phyloP scores from a whole-genome alignment of 2,329 filamentous ascomycete genomes.

The Colletotrichum cereale region DNA sequence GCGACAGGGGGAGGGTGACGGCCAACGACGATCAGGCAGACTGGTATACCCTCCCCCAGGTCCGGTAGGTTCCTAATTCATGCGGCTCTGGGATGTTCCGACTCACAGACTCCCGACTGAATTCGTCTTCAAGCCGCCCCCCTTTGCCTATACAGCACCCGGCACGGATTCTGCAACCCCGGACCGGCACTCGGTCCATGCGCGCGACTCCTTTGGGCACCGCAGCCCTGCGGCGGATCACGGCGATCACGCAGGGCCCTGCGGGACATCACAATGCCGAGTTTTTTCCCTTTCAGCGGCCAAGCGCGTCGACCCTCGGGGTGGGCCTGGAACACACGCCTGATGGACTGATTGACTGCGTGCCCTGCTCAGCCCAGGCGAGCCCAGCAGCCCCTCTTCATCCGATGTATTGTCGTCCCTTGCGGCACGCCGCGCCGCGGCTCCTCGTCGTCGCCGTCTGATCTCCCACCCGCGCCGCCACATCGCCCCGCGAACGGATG shows the following conservation, averaged over 20 bases:
- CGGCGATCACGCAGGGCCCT: not conserved
- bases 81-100: slow-evolving; percentile 5
- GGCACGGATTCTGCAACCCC: too few species aligned
- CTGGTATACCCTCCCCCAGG: not conserved
- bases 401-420: not conserved
- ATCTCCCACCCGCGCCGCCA: slow-evolving; percentile 15
- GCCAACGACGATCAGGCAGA: slow-evolving; percentile 2
- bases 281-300: not conserved
- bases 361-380: too few species aligned
- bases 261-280: not conserved
- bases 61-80: not conserved
- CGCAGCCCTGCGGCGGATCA: not conserved
- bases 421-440: not conserved
- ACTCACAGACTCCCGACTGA: not conserved
- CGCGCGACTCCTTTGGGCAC: not conserved
- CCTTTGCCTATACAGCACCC: too few species aligned
- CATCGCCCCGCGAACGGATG: not conserved
- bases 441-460: not conserved
- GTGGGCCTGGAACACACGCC: not conserved
- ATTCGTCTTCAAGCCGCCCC: too few species aligned
- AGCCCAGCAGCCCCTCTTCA: not conserved
- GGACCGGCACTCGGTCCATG: not conserved
- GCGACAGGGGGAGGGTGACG: not conserved
- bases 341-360: not conserved
- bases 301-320: not conserved